A percentile compares a stretch with the other conserved stretches of the same genome.
These are phyloP conservation scores for Plasmopara halstedii DNA, from an alignment of 352 stramenopile genomes.

Conservation along the genomic window DNA sequence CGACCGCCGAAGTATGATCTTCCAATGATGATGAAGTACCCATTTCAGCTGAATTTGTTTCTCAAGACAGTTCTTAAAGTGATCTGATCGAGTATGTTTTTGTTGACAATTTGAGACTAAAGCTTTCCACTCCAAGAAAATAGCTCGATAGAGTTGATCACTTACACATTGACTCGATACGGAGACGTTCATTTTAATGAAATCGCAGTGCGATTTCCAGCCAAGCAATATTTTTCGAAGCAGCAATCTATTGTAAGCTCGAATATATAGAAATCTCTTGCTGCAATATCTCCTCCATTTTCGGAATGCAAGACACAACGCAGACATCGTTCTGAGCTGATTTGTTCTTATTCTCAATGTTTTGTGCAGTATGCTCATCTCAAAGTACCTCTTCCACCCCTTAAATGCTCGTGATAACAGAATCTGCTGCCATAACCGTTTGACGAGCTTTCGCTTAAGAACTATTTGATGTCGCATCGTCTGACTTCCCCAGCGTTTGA, in stretches of 20 bases:
- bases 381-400: conserved; percentile 4
- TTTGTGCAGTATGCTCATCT: not conserved
- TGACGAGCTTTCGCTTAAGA: conserved; percentile 3
- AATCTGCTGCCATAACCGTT: conserved; percentile 4
- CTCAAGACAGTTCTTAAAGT: conserved; percentile 11
- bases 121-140: conserved; percentile 23
- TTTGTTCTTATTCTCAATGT: not conserved
- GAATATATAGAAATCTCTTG: conserved; percentile 13
- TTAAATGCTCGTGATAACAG: conserved; percentile 7
- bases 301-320: conserved; percentile 6
- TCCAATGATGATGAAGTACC: conserved; percentile 24
- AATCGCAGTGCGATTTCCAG: conserved; percentile 13
- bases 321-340: not conserved
- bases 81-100: not conserved
- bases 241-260: conserved; percentile 9
- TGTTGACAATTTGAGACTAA: conserved; percentile 7
- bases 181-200: conserved; percentile 18
- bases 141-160: conserved; percentile 14
- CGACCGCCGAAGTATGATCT: conserved; percentile 19
- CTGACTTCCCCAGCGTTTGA: conserved; percentile 8
- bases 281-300: conserved; percentile 13
- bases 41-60: conserved; percentile 20
- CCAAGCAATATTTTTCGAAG: conserved; percentile 14
- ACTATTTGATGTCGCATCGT: conserved; percentile 4
- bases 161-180: conserved; percentile 21